Evolutionary conservation across 2,329 filamentous ascomycete genomes (phyloP), one percentile per base, ranked within the genome.

Genomic region (Colletotrichum gigasporum): DNA sequence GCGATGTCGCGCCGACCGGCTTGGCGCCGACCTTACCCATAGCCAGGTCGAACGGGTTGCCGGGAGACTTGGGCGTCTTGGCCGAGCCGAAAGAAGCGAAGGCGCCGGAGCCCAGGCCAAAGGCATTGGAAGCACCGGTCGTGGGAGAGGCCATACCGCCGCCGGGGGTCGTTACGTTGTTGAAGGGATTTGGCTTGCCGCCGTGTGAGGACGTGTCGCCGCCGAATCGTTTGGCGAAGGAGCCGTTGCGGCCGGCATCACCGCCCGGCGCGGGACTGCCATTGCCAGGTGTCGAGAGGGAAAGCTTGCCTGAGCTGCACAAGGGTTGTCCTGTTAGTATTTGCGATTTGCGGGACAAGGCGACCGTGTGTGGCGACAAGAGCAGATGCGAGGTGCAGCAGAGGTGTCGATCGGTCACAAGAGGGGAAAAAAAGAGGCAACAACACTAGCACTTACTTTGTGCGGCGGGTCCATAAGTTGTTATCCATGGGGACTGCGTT

Each of bases 81-180:
- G 87, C 86, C 30, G 91, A 87, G 22, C 95, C 94, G 77, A 96
- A 96, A n/a, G 94, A 96, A 37, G 95, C 95, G 77, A 99, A 99
- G 58, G 96, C 96, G 71, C 96, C 96, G 16, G 93, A 96, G 39
- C 96, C 96, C 65, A 99, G 83, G 52, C 94, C 94, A 79, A 99
- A 99, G 63, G 95, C 94, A 72, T 91, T 94, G 16, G 93, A 94
- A 58, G 92, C 93, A 70, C 87, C 87, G 56, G 87, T 85, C 11
- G 91, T 93, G 12, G 94, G 93, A 9, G 93, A 95, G 34, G 90
- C 85, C 58, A 94, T 82, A 62, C 87, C 87, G 52, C 85, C 87
- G 66, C 87, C 89, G 72, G 91, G 87, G 65, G 91, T 90, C 50
- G 92, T 89, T 70, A 92, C 87, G 71, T 88, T 83, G 77, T 88